phyloP scores from a whole-genome alignment of 2,329 filamentous ascomycete genomes.

The Neofusicoccum parvum region DNA sequence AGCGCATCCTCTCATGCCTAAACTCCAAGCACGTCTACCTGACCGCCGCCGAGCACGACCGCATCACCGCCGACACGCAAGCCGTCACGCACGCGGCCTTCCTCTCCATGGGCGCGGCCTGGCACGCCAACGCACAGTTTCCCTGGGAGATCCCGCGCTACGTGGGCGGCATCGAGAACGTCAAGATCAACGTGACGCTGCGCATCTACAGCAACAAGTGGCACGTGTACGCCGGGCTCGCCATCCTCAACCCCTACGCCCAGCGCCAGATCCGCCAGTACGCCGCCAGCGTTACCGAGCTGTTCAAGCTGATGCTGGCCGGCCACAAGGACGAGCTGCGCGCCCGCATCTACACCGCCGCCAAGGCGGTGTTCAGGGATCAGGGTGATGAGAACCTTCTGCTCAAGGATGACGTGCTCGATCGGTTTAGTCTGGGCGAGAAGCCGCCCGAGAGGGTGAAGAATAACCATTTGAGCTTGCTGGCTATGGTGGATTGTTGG shows the following conservation, averaged over 20 bases:
- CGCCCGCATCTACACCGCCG: constrained; percentile 75
- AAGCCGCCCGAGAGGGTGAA: constrained; percentile 68
- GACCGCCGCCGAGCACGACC: constrained; percentile 84
- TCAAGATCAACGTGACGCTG: constrained; percentile 97
- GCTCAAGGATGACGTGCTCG: constrained; percentile 77
- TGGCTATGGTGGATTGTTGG: constrained; percentile 99
- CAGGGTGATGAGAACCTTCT: constrained; percentile 65
- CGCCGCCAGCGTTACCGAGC: constrained; percentile 84
- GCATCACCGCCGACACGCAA: constrained; percentile 97
- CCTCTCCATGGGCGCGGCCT: constrained; percentile 93
- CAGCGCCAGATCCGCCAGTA: constrained; percentile 94
- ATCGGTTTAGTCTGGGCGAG: constrained; percentile 82
- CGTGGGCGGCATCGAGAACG: constrained; percentile 95
- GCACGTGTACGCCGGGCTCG: constrained; percentile 98
- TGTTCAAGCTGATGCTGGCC: constrained; percentile 96
- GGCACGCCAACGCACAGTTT: constrained; percentile 93
- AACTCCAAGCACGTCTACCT: constrained; percentile 85
- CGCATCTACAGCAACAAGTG: constrained; percentile 99
- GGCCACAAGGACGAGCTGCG: constrained; percentile 76
- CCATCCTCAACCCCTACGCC: constrained; percentile 93
- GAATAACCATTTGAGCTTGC: constrained; percentile 90
- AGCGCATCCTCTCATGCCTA: constrained; percentile 79
- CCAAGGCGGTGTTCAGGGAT: constrained; percentile 67
- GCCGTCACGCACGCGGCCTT: constrained; percentile 98
- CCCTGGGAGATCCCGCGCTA: constrained; percentile 97